Conservation (phyloP, 208 protist genomes). For the Leptomonas pyrrhocoris region DNA sequence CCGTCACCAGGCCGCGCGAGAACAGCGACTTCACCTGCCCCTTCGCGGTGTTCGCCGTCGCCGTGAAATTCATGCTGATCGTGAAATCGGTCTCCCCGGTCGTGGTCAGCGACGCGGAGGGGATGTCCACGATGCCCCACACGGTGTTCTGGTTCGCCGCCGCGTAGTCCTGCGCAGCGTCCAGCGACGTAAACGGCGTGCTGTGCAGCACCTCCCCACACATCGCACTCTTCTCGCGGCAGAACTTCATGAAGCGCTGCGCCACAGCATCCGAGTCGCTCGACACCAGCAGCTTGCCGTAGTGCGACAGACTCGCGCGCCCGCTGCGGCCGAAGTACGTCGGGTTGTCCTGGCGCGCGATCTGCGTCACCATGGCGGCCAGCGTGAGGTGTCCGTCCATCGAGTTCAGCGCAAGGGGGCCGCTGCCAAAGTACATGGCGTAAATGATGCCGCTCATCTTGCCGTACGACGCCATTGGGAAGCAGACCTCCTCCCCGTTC, state of each 20-base stretch:
- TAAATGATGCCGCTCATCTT: slow-evolving; percentile 34
- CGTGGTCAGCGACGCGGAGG: slow-evolving; percentile 12
- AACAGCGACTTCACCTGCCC: slow-evolving; percentile 39
- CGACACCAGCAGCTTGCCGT: slow-evolving; percentile 70
- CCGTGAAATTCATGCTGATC: slow-evolving; percentile 90
- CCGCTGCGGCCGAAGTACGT: slow-evolving; percentile 61
- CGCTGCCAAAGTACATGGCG: slow-evolving; percentile 46
- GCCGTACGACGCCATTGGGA: slow-evolving; percentile 4
- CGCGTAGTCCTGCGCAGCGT: slow-evolving; percentile 57
- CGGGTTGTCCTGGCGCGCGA: slow-evolving; percentile 28
- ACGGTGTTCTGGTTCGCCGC: slow-evolving; percentile 50
- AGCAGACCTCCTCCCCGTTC: slow-evolving; percentile 36
- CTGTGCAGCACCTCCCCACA: slow-evolving; percentile 58
- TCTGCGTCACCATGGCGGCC: slow-evolving; percentile 51
- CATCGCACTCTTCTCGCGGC: slow-evolving; percentile 42
- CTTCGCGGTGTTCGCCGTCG: slow-evolving; percentile 65
- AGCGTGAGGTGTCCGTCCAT: slow-evolving; percentile 64
- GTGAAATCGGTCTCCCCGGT: slow-evolving; percentile 49
- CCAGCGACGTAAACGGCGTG: slow-evolving; percentile 46
- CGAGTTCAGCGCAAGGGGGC: slow-evolving; percentile 35
- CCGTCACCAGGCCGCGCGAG: slow-evolving; percentile 34
- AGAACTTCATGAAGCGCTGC: slow-evolving; percentile 55
- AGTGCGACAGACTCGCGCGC: slow-evolving; percentile 63
- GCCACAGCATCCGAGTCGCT: slow-evolving; percentile 37
- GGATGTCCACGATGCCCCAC: slow-evolving; percentile 79